These are phyloP conservation scores for Vaccinium vitisidaea DNA, from an alignment of 148 eudicot genomes.

Conservation along the genomic window DNA sequence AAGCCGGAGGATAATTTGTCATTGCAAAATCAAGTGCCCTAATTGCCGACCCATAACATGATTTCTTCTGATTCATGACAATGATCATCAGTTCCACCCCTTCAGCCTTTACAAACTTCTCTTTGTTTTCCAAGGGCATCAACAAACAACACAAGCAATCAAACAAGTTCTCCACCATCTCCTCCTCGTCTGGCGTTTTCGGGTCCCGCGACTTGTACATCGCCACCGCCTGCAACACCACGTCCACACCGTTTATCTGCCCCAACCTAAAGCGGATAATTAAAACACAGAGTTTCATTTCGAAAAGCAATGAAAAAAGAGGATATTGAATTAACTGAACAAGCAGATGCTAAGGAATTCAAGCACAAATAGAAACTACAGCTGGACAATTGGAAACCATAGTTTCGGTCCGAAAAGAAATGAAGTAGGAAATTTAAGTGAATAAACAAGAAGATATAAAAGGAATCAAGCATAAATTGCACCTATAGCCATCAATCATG, in stretches of 20 bases:
- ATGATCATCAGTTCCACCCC: constrained; percentile 99
- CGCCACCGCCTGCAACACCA: constrained; percentile 88
- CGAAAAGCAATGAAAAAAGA: not conserved
- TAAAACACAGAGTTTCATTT: not conserved
- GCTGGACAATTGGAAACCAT: not conserved
- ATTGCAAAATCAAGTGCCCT: constrained; percentile 94
- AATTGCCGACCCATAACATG: constrained; percentile 86
- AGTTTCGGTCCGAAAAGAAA: not conserved
- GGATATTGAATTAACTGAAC: not conserved
- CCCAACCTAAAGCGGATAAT: constrained; percentile 36
- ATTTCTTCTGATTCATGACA: constrained; percentile 97
- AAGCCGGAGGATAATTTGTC: constrained; percentile 96
- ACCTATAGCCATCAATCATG: not conserved
- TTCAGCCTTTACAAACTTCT: constrained; percentile 88
- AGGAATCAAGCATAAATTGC: not conserved
- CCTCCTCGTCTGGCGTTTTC: constrained; percentile 87
- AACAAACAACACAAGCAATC: constrained; percentile 96
- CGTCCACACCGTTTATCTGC: constrained; percentile 93
- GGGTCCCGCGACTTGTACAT: constrained; percentile 95
- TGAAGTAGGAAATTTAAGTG: no score
- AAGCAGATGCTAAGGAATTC: not conserved
- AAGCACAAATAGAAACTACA: not conserved
- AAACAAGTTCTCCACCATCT: constrained; percentile 97
- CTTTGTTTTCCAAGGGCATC: constrained; percentile 99
- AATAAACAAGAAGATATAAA: no score